Evolutionary conservation across 208 protist genomes (phyloP), one percentile per base, ranked within the genome.

Genomic region (Leptomonas pyrrhocoris): DNA sequence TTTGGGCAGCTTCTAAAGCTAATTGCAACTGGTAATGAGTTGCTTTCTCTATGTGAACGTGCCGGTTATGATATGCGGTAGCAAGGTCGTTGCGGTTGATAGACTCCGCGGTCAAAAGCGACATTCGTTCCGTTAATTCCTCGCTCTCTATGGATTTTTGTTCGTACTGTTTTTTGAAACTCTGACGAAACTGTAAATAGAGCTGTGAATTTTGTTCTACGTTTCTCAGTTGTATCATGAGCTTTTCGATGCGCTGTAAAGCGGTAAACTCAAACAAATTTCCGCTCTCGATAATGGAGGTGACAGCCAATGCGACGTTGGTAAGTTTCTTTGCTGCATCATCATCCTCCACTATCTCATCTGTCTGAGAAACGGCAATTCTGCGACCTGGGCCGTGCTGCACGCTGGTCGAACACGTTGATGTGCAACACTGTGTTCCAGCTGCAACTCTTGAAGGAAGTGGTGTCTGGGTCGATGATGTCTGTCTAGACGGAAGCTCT

Each of bases 321-420:
- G 6, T 0, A 38, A 16, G 21, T 31, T 50, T 30, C 19, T 40
- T 21, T 23, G 25, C 42, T 7, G 13, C 19, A 19, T 59, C n/a
- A 2, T 53, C 16, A 30, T 46, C 0, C 34, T 40, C 34, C 12
- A 11, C 8, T 18, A 11, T 25, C 8, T 34, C 27, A n/a, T 60
- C 56, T 23, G 57, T 60, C 34, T 66, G 71, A 25, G 27, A 59
- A 1, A 25, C 43, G n/a, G 30, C 21, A 2, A 27, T 51, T n/a
- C n/a, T 50, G 13, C 56, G 54, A 45, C 40, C 21, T 21, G 55
- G 61, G 28, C 43, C 48, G 42, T 71, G 57, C 43, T 77, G 71
- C 21, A 70, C 48, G 3, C 71, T 56, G 25, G 42, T 27, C n/a
- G 31, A 51, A 34, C 53, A 19, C 21, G 8, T 66, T 11, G 9